A percentile compares a stretch with the other conserved stretches of the same genome.
Conservation (phyloP, 257 asterid species). For the Nicotiana noctiflora region DNA sequence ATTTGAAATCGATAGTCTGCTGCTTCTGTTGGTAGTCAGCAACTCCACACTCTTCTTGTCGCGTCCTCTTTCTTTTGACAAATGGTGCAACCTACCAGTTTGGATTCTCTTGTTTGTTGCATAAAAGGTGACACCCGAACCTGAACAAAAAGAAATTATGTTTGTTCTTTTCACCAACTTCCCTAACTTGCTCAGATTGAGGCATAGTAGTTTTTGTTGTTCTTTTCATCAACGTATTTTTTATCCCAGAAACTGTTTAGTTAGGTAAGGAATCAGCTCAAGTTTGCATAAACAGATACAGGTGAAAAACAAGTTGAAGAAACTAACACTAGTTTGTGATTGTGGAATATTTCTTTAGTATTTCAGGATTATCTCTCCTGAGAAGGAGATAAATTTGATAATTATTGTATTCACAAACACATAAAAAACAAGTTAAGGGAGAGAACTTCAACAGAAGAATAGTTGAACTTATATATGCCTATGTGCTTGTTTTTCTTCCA, state of each 20-base stretch:
- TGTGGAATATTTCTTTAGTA: background rate
- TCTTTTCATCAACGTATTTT: background rate
- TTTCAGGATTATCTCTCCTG: background rate
- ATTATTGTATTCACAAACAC: background rate
- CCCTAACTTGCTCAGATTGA: background rate
- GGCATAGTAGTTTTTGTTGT: background rate
- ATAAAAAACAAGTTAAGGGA: background rate
- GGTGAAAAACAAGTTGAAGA: background rate
- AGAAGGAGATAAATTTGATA: background rate
- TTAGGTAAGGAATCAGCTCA: background rate
- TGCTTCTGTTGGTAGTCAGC: slow-evolving; percentile 4
- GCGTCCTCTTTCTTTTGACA: background rate
- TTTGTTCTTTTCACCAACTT: background rate
- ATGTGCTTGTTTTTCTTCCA: background rate
- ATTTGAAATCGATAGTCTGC: background rate
- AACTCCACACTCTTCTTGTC: background rate
- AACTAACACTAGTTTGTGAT: background rate
- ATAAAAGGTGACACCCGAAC: background rate
- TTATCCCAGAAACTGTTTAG: background rate
- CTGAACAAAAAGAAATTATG: background rate
- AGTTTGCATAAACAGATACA: background rate
- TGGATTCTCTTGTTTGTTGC: background rate
- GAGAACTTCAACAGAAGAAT: background rate
- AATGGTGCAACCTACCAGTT: background rate
- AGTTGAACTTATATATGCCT: background rate